Evolutionary conservation across 371 early-diverging fungal genomes (phyloP).

Genomic region (Lichtheimia ornata): DNA sequence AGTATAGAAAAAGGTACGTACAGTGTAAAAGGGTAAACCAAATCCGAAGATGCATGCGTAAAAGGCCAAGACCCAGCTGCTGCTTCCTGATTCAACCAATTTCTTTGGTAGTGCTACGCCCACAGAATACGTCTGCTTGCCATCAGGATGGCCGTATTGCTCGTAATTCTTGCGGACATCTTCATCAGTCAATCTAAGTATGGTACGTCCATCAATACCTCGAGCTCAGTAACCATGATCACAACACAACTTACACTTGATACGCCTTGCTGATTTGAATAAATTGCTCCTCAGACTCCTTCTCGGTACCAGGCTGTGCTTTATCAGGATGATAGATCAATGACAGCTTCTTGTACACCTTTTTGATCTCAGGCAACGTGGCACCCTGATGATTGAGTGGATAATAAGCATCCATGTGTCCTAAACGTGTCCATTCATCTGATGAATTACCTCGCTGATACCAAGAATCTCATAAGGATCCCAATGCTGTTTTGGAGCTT

Average conservation of each 20-base stretch:
- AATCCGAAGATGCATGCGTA: constrained; percentile 90
- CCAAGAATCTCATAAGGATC: constrained; percentile 94
- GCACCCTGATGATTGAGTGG: constrained; percentile 42
- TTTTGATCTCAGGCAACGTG: constrained; percentile 66
- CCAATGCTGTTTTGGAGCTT: constrained; percentile 72
- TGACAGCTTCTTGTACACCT: constrained; percentile 74
- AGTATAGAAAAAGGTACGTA: constrained; percentile 28
- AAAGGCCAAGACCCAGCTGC: constrained; percentile 71
- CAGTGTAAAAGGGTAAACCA: constrained; percentile 82
- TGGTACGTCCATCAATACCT: background rate
- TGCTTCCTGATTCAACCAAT: constrained; percentile 86
- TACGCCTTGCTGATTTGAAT: constrained; percentile 88
- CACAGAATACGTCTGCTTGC: constrained; percentile 86
- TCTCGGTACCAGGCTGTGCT: constrained; percentile 63
- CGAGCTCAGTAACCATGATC: background rate
- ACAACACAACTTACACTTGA: constrained; percentile 66
- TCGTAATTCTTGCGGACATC: constrained; percentile 89
- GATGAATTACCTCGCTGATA: constrained; percentile 61
- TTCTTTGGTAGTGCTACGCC: constrained; percentile 91
- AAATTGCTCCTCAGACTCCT: constrained; percentile 64
- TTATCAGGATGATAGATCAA: constrained; percentile 87
- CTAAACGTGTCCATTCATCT: background rate
- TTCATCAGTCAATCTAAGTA: constrained; percentile 83
- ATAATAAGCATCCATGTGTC: constrained; percentile 12
- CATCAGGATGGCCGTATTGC: constrained; percentile 96